Percentiles rank a stretch among this genome's conserved stretches.
Evolutionary conservation across 2,329 filamentous ascomycete species (phyloP).

Genomic region (Pyricularia sp.): DNA sequence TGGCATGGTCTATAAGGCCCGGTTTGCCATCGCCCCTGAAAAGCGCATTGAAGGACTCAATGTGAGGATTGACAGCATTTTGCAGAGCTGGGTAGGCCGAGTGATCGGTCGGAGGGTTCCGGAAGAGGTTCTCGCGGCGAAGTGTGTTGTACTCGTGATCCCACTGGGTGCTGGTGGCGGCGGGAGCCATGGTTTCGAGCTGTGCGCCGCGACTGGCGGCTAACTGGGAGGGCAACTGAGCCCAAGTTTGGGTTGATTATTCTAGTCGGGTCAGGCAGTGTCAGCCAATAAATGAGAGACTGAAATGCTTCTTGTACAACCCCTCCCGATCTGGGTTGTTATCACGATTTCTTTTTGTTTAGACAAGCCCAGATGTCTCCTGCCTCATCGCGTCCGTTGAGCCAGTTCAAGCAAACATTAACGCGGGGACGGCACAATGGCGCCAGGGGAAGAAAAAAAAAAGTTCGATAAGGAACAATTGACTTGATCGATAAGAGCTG

Average conservation of each 20-base stretch:
- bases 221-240: not conserved
- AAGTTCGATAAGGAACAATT: not conserved
- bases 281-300: not conserved
- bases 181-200: not conserved
- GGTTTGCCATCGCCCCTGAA: conserved; percentile 60
- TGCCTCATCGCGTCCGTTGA: not conserved
- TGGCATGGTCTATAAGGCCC: conserved; percentile 56
- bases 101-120: conserved; percentile 76
- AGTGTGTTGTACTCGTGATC: conserved; percentile 78
- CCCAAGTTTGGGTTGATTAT: not conserved
- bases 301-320: not conserved
- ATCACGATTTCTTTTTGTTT: not conserved
- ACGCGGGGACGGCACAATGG: not conserved
- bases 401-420: not conserved
- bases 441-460: not conserved
- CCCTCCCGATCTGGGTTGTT: not conserved
- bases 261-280: not conserved
- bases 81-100: conserved; percentile 83
- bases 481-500: not conserved
- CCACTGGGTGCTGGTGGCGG: conserved; percentile 61
- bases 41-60: conserved; percentile 90
- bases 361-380: not conserved
- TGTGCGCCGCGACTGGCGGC: not conserved
- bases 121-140: conserved; percentile 80
- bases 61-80: conserved; percentile 79